phyloP scores from a whole-genome alignment of 2,329 filamentous ascomycete genomes.

The Venturia aucupariae region DNA sequence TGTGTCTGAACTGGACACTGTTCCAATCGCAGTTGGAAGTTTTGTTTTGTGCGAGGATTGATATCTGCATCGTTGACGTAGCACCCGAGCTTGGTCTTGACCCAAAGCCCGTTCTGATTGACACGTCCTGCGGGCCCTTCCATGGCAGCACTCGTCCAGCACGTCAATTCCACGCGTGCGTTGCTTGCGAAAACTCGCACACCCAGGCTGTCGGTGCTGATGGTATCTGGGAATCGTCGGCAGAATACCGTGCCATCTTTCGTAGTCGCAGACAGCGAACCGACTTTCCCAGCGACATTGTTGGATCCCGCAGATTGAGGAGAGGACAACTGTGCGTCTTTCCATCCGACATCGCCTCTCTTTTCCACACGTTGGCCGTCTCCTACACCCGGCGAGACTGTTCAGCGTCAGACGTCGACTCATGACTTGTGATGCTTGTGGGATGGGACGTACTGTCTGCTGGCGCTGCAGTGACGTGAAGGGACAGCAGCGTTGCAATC shows the following conservation, averaged over 20 bases:
- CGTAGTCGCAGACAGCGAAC: background rate
- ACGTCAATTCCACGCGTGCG: background rate
- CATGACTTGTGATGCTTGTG: background rate
- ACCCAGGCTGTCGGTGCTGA: background rate
- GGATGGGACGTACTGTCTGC: background rate
- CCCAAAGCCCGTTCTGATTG: background rate
- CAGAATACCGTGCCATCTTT: background rate
- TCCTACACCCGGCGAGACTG: background rate
- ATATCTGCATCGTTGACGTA: constrained; percentile 8
- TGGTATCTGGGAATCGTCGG: constrained; percentile 6
- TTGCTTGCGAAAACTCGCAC: background rate
- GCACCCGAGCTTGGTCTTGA: background rate
- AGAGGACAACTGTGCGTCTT: background rate
- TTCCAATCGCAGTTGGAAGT: background rate
- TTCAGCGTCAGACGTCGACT: background rate
- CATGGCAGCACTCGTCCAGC: background rate
- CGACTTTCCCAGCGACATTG: background rate
- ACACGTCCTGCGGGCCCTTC: background rate
- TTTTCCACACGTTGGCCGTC: background rate
- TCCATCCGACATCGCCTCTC: too few relatives aligned
- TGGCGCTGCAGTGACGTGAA: background rate
- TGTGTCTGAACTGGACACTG: background rate
- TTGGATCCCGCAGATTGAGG: background rate
- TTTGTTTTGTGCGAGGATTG: background rate
- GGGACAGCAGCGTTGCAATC: background rate